A percentile compares a stretch with the other conserved stretches of the same genome.
Evolutionary conservation across 345 rosid species (phyloP).

Genomic region (Gossypium herbaceum): DNA sequence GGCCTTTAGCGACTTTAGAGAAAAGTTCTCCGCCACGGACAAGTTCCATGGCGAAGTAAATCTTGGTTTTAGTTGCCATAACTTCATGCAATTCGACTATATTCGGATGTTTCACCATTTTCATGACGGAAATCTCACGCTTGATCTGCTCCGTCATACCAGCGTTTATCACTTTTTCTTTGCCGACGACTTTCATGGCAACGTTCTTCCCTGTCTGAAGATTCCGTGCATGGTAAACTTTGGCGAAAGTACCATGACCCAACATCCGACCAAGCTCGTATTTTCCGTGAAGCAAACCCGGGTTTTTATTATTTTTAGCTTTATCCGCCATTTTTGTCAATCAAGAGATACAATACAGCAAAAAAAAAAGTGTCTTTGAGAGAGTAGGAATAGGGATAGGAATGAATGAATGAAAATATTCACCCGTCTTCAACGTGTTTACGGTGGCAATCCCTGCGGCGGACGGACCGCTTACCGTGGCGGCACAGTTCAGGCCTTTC

Average conservation of each 20-base stretch:
- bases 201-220: conserved; percentile 51
- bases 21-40: conserved; percentile 88
- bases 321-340: conserved; percentile 18
- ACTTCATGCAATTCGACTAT: conserved; percentile 87
- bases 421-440: conserved; percentile 99
- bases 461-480: conserved; percentile 44
- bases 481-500: conserved; percentile 45
- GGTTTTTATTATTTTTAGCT: conserved; percentile 7
- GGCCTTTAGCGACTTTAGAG: conserved; percentile 60
- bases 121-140: conserved; percentile 92
- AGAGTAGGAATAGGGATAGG: background rate
- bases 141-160: conserved; percentile 92
- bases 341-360: background rate
- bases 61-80: conserved; percentile 92
- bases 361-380: background rate
- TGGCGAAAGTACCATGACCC: conserved; percentile 89
- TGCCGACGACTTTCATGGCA: conserved; percentile 88
- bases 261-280: conserved; percentile 81
- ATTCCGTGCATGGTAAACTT: conserved; percentile 74
- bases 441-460: conserved; percentile 90
- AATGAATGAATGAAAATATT: conserved; percentile 14
- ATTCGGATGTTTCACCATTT: conserved; percentile 77
- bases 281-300: conserved; percentile 58
- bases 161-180: conserved; percentile 75
- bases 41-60: conserved; percentile 91